Percentiles rank a stretch among this genome's conserved stretches.
Conservation (phyloP, 208 protist species). For the Trypanosoma mega region DNA sequence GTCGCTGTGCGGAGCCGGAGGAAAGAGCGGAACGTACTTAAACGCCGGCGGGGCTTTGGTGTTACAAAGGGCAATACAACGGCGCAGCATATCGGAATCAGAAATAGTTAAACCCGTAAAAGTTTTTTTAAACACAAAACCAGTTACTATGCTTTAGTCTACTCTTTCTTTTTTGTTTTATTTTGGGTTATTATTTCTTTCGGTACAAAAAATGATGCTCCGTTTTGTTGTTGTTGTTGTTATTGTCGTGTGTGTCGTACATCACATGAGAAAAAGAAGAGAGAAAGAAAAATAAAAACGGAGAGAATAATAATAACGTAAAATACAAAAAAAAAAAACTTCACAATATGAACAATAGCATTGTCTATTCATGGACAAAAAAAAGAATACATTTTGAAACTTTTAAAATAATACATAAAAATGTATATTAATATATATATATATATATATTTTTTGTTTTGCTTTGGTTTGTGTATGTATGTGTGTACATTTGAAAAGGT, state of each 20-base stretch:
- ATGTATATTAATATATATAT: too few species aligned
- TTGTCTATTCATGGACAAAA: not conserved
- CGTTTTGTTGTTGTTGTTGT: too few species aligned
- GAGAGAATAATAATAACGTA: conserved; percentile 15
- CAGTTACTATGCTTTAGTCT: not conserved
- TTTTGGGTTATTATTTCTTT: too few species aligned
- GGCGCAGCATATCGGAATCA: conserved; percentile 82
- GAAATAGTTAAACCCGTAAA: too few species aligned
- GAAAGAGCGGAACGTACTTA: conserved; percentile 76
- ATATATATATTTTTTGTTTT: too few species aligned
- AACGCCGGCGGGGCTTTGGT: conserved; percentile 40
- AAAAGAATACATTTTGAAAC: conserved; percentile 7
- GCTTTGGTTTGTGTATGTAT: too few species aligned
- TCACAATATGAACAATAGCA: not conserved
- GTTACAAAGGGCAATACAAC: conserved; percentile 27
- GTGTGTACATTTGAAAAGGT: too few species aligned
- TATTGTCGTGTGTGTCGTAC: too few species aligned
- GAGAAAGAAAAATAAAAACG: conserved; percentile 10
- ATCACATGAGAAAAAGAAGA: too few species aligned
- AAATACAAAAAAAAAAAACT: conserved; percentile 14
- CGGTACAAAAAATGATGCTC: too few species aligned
- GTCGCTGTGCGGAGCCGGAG: conserved; percentile 62
- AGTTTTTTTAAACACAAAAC: too few species aligned
- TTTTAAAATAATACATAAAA: not conserved
- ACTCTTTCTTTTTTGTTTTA: not conserved